phyloP scores from a whole-genome alignment of 257 asterid species.

The Capsicum baccatum region DNA sequence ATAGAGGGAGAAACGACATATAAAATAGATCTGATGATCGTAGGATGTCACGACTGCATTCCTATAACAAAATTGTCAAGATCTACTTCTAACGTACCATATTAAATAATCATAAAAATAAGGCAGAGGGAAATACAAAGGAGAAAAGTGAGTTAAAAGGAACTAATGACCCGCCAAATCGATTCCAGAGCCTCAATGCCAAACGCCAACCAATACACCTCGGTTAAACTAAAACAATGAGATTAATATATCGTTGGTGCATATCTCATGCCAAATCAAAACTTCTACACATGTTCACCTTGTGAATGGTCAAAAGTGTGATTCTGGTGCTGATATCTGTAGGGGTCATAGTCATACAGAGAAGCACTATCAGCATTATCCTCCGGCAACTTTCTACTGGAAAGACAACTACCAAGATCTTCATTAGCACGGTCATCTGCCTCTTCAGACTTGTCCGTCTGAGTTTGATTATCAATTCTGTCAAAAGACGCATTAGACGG shows the following conservation, averaged over 20 bases:
- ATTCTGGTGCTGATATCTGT: conserved; percentile 45
- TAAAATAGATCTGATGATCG: conserved; percentile 11
- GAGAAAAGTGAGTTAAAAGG: neutral
- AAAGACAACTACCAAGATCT: conserved; percentile 47
- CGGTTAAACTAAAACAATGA: neutral
- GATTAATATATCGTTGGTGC: conserved; percentile 7
- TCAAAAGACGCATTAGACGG: conserved; percentile 46
- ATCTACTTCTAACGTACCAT: neutral
- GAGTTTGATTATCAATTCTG: conserved; percentile 43
- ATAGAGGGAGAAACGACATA: neutral
- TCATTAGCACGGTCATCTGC: conserved; percentile 54
- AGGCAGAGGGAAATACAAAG: neutral
- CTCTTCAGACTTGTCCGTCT: conserved; percentile 56
- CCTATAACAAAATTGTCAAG: neutral
- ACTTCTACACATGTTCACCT: conserved; percentile 49
- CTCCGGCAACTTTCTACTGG: conserved; percentile 56
- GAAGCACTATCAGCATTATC: conserved; percentile 59
- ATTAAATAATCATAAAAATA: neutral
- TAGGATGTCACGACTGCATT: conserved; percentile 2
- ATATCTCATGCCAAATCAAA: neutral
- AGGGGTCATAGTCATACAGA: conserved; percentile 52
- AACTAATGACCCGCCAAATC: conserved; percentile 9
- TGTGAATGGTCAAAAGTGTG: conserved; percentile 54
- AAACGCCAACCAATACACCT: conserved; percentile 3
- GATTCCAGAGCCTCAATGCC: neutral